phyloP scores from a whole-genome alignment of 192 early-diverging fungal species.

The Backusella psychrophila region DNA sequence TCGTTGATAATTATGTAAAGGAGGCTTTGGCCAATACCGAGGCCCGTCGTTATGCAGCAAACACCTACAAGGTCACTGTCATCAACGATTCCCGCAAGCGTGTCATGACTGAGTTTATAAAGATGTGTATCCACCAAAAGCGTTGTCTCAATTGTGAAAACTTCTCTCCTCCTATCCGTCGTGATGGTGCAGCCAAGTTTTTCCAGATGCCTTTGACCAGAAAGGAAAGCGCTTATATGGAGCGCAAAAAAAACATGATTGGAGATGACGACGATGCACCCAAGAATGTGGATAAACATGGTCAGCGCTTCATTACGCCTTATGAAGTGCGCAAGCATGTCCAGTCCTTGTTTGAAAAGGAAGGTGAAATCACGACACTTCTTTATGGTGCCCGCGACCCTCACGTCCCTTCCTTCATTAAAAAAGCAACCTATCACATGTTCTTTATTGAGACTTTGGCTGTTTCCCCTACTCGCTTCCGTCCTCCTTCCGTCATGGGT shows the following conservation, averaged over 20 bases:
- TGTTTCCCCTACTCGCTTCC: conserved; percentile 91
- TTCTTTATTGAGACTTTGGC: conserved; percentile 94
- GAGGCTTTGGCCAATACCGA: conserved; percentile 33
- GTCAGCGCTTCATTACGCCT: conserved; percentile 62
- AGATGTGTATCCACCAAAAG: conserved; percentile 32
- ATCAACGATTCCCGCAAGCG: conserved; percentile 51
- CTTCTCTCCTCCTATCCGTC: conserved; percentile 68
- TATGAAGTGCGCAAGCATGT: conserved; percentile 79
- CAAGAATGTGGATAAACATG: conserved; percentile 32
- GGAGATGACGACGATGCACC: conserved; percentile 23
- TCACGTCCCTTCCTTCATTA: conserved; percentile 26
- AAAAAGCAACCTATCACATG: conserved; percentile 64
- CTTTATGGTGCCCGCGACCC: conserved; percentile 78
- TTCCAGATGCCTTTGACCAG: conserved; percentile 72
- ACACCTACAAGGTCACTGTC: conserved; percentile 52
- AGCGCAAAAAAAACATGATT: conserved; percentile 33
- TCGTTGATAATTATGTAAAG: conserved; percentile 49
- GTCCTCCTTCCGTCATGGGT: conserved; percentile 88
- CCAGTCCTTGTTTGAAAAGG: conserved; percentile 73
- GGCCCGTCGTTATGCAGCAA: conserved; percentile 16
- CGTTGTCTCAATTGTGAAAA: conserved; percentile 68
- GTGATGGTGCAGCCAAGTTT: conserved; percentile 81
- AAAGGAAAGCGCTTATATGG: conserved; percentile 64
- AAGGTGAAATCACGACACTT: conserved; percentile 70
- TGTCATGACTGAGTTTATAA: conserved; percentile 51